Percentiles rank a stretch among this genome's conserved stretches.
These are phyloP conservation scores for Neltuma alba DNA, from an alignment of 306 rosid genomes.

Conservation along the genomic window DNA sequence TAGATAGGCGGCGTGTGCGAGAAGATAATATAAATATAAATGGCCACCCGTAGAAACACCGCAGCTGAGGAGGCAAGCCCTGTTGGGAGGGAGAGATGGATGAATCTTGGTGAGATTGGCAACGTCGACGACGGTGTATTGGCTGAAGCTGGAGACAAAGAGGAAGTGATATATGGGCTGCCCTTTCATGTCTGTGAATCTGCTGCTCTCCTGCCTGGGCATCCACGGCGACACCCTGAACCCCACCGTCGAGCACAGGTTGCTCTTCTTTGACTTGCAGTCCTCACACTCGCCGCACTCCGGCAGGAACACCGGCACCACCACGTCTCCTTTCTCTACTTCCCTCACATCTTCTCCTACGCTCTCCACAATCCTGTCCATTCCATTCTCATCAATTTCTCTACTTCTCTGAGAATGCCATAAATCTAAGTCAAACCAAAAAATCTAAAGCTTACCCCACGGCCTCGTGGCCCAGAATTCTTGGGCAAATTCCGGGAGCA, in stretches of 20 bases:
- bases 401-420: too few species aligned
- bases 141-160: conserved; percentile 73
- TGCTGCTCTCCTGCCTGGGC: conserved; percentile 62
- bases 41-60: conserved; percentile 95
- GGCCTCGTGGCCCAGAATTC: conserved; percentile 91
- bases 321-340: conserved; percentile 71
- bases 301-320: conserved; percentile 70
- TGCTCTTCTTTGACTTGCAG: conserved; percentile 74
- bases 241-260: conserved; percentile 71
- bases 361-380: conserved; percentile 79
- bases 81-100: conserved; percentile 56
- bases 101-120: conserved; percentile 68
- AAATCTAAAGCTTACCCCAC: conserved; percentile 55
- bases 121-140: conserved; percentile 78
- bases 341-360: conserved; percentile 76
- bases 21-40: too few species aligned
- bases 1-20: too few species aligned
- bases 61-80: conserved; percentile 83
- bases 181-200: conserved; percentile 84
- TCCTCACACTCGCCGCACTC: conserved; percentile 76
- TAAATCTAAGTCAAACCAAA: too few species aligned
- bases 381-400: too few species aligned
- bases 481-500: conserved; percentile 65
- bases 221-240: conserved; percentile 65
- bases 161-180: conserved; percentile 67